Evolutionary conservation across 2,329 filamentous ascomycete genomes (phyloP).

Genomic region (Claviceps humidiphila): DNA sequence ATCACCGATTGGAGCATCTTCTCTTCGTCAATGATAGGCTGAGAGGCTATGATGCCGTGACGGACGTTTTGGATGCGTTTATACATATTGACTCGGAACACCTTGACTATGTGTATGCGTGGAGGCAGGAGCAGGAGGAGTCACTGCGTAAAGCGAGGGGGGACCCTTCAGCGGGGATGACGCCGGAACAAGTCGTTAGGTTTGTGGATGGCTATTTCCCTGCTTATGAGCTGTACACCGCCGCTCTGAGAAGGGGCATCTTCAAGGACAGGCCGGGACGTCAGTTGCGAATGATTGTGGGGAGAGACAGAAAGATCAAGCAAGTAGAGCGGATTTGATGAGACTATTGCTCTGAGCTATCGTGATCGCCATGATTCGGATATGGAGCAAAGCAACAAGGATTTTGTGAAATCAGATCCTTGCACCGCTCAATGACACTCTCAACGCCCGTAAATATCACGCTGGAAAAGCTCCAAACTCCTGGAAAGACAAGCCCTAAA

Average conservation of each 20-base stretch:
- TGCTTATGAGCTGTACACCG: slow-evolving; percentile 56
- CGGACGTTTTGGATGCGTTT: slow-evolving; percentile 38
- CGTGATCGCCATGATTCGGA: neutral
- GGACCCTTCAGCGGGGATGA: slow-evolving; percentile 53
- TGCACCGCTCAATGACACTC: neutral
- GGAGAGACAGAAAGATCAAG: slow-evolving; percentile 42
- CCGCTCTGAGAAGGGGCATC: slow-evolving; percentile 43
- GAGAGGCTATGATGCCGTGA: slow-evolving; percentile 33
- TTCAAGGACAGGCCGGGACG: slow-evolving; percentile 35
- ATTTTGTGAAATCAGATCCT: neutral
- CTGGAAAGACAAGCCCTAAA: neutral
- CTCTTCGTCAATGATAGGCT: slow-evolving; percentile 36
- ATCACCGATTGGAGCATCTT: slow-evolving; percentile 35
- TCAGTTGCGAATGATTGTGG: slow-evolving; percentile 50
- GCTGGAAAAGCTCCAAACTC: neutral
- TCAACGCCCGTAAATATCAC: slow-evolving; percentile 1
- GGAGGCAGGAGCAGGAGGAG: slow-evolving; percentile 71
- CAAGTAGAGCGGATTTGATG: neutral
- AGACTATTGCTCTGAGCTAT: neutral
- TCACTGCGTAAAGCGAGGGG: slow-evolving; percentile 53
- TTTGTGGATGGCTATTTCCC: slow-evolving; percentile 64
- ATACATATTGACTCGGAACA: slow-evolving; percentile 57
- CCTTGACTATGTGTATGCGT: slow-evolving; percentile 64
- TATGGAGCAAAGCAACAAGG: slow-evolving; percentile 4
- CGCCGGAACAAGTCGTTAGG: slow-evolving; percentile 58